Evolutionary conservation across 2,329 filamentous ascomycete genomes (phyloP).

Genomic region (Penicillium sp.): DNA sequence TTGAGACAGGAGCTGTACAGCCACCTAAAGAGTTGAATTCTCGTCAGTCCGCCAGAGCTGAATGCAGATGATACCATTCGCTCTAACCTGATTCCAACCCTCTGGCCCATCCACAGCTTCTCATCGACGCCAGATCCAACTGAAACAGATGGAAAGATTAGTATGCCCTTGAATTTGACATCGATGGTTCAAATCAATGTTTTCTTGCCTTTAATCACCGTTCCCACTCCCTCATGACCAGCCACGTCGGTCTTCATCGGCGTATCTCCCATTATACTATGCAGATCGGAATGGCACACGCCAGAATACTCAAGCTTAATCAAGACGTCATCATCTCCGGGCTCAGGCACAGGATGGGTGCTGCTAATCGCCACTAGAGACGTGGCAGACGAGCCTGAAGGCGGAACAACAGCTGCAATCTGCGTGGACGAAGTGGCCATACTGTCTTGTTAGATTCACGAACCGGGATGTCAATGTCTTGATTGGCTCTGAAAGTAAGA

Average conservation of each 20-base stretch:
- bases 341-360: slow-evolving; percentile 36
- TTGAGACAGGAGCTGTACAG: slow-evolving; percentile 38
- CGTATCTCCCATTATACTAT: slow-evolving; percentile 45
- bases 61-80: not conserved
- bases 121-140: slow-evolving; percentile 30
- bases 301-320: slow-evolving; percentile 49
- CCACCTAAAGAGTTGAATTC: slow-evolving; percentile 26
- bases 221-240: slow-evolving; percentile 49
- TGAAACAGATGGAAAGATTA: slow-evolving; percentile 3
- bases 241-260: slow-evolving; percentile 47
- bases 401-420: slow-evolving; percentile 31
- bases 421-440: slow-evolving; percentile 27
- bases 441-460: not conserved
- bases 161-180: not conserved
- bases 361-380: slow-evolving; percentile 25
- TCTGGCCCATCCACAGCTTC: slow-evolving; percentile 29
- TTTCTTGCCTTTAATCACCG: slow-evolving; percentile 35
- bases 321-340: slow-evolving; percentile 42
- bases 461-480: not conserved
- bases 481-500: not conserved
- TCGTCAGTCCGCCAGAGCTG: not conserved
- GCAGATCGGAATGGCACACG: slow-evolving; percentile 50
- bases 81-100: slow-evolving; percentile 34
- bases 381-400: slow-evolving; percentile 18
- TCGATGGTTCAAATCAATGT: not conserved